A percentile compares a stretch with the other conserved stretches of the same genome.
Evolutionary conservation across 768 basidiomycete species (phyloP).

Genomic region (Agaricus sinodeliciosus): DNA sequence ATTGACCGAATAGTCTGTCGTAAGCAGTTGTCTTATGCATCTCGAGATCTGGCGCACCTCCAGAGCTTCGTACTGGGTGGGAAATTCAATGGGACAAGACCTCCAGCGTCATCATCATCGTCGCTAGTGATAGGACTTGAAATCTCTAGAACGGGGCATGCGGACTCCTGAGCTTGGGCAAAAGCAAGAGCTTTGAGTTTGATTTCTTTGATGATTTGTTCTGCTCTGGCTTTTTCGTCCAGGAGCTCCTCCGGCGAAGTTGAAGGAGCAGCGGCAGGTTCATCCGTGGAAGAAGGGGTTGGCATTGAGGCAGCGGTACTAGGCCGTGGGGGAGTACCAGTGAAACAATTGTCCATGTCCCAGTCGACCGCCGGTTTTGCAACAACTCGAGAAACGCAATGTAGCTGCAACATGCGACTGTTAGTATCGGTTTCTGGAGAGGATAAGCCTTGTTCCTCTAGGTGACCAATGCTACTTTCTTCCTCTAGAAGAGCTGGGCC

Average conservation of each 20-base stretch:
- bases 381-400: not conserved
- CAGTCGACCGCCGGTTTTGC: constrained; percentile 1
- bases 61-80: not conserved
- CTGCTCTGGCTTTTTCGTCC: constrained; percentile 39
- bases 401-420: not conserved
- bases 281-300: constrained; percentile 20
- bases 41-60: not conserved
- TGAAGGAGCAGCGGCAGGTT: constrained; percentile 11
- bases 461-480: constrained; percentile 22
- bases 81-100: not conserved
- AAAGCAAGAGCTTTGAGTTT: constrained; percentile 62
- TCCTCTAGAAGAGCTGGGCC: constrained; percentile 20
- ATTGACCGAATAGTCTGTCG: not conserved
- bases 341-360: constrained; percentile 2
- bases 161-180: constrained; percentile 37
- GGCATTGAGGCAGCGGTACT: constrained; percentile 8
- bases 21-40: not conserved
- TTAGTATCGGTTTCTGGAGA: constrained; percentile 8
- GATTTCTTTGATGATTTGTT: constrained; percentile 55
- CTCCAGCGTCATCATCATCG: constrained; percentile 27
- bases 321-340: not conserved
- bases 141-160: constrained; percentile 23
- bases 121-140: constrained; percentile 45
- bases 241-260: constrained; percentile 16
- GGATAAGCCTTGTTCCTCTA: constrained; percentile 30